Base-by-base conservation (phyloP, 1,284 basidiomycete species). In the Austroboletus novae-zelandiae region DNA sequence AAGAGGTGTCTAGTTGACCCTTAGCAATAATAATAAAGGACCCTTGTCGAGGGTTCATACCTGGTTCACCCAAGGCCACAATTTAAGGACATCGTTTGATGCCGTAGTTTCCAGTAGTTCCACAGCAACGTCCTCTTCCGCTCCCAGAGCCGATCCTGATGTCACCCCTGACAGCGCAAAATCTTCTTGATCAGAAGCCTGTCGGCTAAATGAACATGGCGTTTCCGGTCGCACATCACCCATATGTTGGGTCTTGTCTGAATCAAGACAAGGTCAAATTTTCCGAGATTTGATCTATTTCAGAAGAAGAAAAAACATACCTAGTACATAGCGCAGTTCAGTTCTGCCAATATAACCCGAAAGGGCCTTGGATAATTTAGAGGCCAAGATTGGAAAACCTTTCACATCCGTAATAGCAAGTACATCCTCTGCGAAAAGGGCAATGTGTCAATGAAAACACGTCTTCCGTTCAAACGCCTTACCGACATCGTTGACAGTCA, bases 11-110 rank as follows among this genome's bases (percentile, higher is more conserved):
- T 97, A 61, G 40, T 54, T 34, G 35, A 27, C 37, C 25, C 27
- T 17, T 37, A 40, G 62, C 51, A 59, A 47, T 49, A 36, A 47
- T 49, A 36, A 31, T 40, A 45, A 43, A 14, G 36, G 43, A 25
- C 36, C 18, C 17, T 37, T 27, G 41, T 23, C 43, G 23, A 25
- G 31, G 35, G 23, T 9, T 36, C 73, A 57, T 66, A 92, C 93
- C 77, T 92, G 87, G 67, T 97, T 95, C 1, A 96, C 91, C 84
- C 91, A 97, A 11, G 91, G 89, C 74, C 88, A 91, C 46, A 97
- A 81, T 62, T 89, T 87, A 20, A 97, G 73, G 15, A 77, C 74
- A 54, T 82, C 76, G 10, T 77, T 74, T 2, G 76, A 75, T 1
- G 78, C 74, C 6, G 78, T 78, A 13, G 75, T 77, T 55, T 81